Percentiles rank a stretch among this genome's conserved stretches.
Conservation (phyloP, 352 stramenopile species). For the Phytopythium boreale region DNA sequence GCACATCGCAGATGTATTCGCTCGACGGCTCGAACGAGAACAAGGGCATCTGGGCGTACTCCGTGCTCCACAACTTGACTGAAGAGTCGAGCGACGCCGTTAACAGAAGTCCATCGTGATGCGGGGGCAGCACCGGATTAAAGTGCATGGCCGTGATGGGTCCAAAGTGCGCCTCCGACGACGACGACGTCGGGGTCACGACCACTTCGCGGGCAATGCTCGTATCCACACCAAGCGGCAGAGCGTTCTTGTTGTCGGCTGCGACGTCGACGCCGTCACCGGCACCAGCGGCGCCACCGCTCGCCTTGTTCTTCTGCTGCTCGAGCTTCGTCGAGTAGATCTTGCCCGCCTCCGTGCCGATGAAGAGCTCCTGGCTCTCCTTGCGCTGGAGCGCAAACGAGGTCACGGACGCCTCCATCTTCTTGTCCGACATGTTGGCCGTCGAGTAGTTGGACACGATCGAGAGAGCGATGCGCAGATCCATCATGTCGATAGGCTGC, state of each 20-base stretch:
- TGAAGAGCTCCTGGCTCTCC: constrained; percentile 81
- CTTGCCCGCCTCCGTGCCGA: constrained; percentile 81
- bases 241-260: constrained; percentile 39
- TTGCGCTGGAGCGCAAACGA: constrained; percentile 79
- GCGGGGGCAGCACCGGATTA: constrained; percentile 63
- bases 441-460: constrained; percentile 76
- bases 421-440: constrained; percentile 69
- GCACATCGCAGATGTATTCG: constrained; percentile 87
- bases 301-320: constrained; percentile 64
- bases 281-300: constrained; percentile 9
- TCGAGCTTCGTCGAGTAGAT: constrained; percentile 76
- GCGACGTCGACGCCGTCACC: constrained; percentile 21
- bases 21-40: constrained; percentile 85
- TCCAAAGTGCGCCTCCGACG: constrained; percentile 73
- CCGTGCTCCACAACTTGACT: constrained; percentile 85
- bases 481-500: constrained; percentile 79
- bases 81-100: constrained; percentile 86
- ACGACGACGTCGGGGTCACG: constrained; percentile 52
- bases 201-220: constrained; percentile 54
- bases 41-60: constrained; percentile 63
- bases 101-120: constrained; percentile 75
- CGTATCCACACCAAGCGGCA: constrained; percentile 16
- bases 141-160: constrained; percentile 86
- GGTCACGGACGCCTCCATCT: constrained; percentile 84
- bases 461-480: constrained; percentile 76